Evolutionary conservation across 2,329 filamentous ascomycete species (phyloP).

Genomic region (Ophiostoma novo-ulmi): DNA sequence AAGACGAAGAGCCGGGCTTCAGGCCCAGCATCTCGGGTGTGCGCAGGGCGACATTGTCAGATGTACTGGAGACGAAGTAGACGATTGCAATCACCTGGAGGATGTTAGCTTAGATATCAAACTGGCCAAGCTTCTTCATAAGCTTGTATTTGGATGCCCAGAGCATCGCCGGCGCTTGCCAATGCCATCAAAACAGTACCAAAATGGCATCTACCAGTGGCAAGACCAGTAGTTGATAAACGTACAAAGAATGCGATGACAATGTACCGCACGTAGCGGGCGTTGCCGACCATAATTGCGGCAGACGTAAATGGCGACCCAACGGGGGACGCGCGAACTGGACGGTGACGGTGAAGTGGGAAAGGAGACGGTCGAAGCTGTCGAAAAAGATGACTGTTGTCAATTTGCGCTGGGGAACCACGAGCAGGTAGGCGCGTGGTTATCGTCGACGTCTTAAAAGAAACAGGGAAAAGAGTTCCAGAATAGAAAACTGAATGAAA

Average conservation of each 20-base stretch:
- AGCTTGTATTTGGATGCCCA: background rate
- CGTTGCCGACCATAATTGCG: constrained; percentile 54
- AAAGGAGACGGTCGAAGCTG: constrained; percentile 2
- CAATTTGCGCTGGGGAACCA: constrained; percentile 9
- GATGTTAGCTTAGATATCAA: background rate
- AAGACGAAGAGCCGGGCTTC: constrained; percentile 15
- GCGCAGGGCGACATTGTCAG: constrained; percentile 40
- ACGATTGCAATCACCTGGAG: constrained; percentile 61
- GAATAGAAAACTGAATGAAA: background rate
- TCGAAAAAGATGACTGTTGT: constrained; percentile 9
- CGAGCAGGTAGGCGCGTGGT: constrained; percentile 14
- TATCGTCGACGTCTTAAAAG: constrained; percentile 15
- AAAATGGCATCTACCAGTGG: background rate
- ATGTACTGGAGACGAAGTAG: constrained; percentile 69
- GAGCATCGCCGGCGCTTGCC: background rate
- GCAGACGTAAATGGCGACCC: constrained; percentile 16
- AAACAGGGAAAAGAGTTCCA: background rate
- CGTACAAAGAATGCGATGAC: constrained; percentile 76
- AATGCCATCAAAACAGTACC: background rate
- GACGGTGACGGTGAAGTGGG: background rate
- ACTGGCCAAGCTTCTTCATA: background rate
- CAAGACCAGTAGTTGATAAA: background rate
- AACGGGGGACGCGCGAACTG: constrained; percentile 18
- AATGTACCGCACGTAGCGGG: constrained; percentile 71
- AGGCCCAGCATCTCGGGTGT: constrained; percentile 27